Percentiles rank a stretch among this genome's conserved stretches.
phyloP scores from a whole-genome alignment of 1,284 basidiomycete genomes.

The Ustilago hordei region DNA sequence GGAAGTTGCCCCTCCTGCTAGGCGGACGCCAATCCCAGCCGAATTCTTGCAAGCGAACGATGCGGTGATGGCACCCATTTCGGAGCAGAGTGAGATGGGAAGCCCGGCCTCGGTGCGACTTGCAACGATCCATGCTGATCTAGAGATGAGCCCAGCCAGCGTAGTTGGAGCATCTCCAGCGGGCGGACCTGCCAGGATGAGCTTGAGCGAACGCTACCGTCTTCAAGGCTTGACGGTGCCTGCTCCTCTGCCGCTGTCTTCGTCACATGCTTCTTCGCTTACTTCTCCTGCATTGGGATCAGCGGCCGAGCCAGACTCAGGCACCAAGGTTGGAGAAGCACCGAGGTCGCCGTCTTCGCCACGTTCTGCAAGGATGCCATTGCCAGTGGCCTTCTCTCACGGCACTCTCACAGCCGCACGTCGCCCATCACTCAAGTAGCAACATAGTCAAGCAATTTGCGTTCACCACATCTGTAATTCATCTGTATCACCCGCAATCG shows the following conservation, averaged over 20 bases:
- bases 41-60: constrained; percentile 28
- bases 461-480: not conserved
- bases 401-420: constrained; percentile 26
- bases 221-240: constrained; percentile 38
- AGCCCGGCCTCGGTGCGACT: constrained; percentile 28
- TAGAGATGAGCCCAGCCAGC: constrained; percentile 36
- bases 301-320: constrained; percentile 17
- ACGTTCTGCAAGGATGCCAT: constrained; percentile 11
- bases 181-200: constrained; percentile 26
- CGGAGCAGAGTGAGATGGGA: constrained; percentile 45
- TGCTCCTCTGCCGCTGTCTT: constrained; percentile 33
- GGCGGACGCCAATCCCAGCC: constrained; percentile 19
- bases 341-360: constrained; percentile 17
- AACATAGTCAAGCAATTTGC: not conserved
- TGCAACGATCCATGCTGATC: constrained; percentile 12
- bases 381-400: constrained; percentile 22
- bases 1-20: constrained; percentile 9
- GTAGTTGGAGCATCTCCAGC: constrained; percentile 10
- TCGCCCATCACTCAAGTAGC: constrained; percentile 17
- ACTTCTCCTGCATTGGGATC: constrained; percentile 26
- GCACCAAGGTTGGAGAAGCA: constrained; percentile 10
- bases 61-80: constrained; percentile 42
- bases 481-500: not conserved
- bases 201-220: constrained; percentile 47
- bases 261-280: constrained; percentile 19